Conservation (phyloP, 306 rosid species). For the Oxytropis ochrocephala region DNA sequence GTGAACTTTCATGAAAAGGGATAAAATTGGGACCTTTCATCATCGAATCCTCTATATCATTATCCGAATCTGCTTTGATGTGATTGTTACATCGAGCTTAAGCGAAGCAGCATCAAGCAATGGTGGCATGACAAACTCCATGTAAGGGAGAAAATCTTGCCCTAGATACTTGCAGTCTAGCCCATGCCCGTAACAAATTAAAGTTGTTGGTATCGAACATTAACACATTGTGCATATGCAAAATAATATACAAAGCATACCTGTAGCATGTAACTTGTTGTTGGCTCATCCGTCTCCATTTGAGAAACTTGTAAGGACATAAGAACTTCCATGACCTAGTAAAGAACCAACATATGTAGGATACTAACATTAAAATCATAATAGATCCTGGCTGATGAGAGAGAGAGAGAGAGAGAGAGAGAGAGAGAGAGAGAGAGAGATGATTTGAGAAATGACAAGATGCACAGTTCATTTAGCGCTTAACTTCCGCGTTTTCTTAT, state of each 20-base stretch:
- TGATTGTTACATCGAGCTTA: conserved; percentile 95
- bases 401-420: neutral
- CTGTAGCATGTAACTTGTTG: conserved; percentile 96
- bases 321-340: conserved; percentile 93
- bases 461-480: neutral
- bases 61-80: conserved; percentile 90
- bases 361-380: neutral
- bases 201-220: neutral
- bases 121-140: conserved; percentile 98
- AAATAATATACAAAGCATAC: conserved; percentile 31
- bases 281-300: conserved; percentile 96
- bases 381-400: neutral
- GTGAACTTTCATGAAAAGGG: neutral
- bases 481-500: neutral
- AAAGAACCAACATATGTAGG: conserved; percentile 4
- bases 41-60: conserved; percentile 91
- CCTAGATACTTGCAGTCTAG: conserved; percentile 98
- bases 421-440: too few relatives aligned
- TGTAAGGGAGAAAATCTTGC: conserved; percentile 97
- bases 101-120: conserved; percentile 91
- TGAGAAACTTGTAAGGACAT: conserved; percentile 96
- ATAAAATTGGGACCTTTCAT: conserved; percentile 61
- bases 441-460: neutral
- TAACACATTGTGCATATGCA: neutral
- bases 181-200: conserved; percentile 74